Evolutionary conservation across 805 yeast species (phyloP), one percentile per base, ranked within the genome.

Genomic region (Teunomyces barrocoloradensis): DNA sequence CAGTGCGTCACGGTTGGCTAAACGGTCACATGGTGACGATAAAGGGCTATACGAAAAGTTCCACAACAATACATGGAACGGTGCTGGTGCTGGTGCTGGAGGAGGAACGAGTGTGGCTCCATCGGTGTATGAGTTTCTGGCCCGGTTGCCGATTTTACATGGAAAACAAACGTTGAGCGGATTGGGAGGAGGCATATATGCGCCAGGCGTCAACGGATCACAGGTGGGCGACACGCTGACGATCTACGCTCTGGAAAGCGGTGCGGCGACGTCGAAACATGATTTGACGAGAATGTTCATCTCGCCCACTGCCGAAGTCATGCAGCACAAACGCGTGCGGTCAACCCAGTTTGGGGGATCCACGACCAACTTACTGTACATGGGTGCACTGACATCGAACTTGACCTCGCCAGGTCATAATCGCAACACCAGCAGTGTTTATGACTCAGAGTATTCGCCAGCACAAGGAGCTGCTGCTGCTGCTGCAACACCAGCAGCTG

Each of bases 291-390:
- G 61, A 45, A 74, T 84, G 78, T 88, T 85, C 64, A 79, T 87
- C 45, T 87, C 94, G 2, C 96, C 96, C 29, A 88, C 95, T 0
- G 84, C 83, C 13, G 89, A 86, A 57, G 85, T 84, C 13, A 78
- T 83, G 79, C 71, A 72, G 47, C 77, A 75, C 55, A 72, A 67
- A 55, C 64, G 71, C 37, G 62, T 57, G 28, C 58, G 59, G 41
- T 60, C 72, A 4, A 49, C 58, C 39, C 60, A 57, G 41, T 45
- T 45, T 40, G 53, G 45, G 15, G 49, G 59, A 44, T 42, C 60
- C 51, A 35, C 46, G 18, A 45, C 53, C 42, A 53, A 52, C 35
- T 41, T 46, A 44, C 46, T 49, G 12, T 12, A 44, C 18, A 36
- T 42, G 20, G 55, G 55, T 7, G 54, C 49, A 12, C 51, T 56